phyloP scores from a whole-genome alignment of 2,329 filamentous ascomycete genomes.

The Trichoderma harzianum region DNA sequence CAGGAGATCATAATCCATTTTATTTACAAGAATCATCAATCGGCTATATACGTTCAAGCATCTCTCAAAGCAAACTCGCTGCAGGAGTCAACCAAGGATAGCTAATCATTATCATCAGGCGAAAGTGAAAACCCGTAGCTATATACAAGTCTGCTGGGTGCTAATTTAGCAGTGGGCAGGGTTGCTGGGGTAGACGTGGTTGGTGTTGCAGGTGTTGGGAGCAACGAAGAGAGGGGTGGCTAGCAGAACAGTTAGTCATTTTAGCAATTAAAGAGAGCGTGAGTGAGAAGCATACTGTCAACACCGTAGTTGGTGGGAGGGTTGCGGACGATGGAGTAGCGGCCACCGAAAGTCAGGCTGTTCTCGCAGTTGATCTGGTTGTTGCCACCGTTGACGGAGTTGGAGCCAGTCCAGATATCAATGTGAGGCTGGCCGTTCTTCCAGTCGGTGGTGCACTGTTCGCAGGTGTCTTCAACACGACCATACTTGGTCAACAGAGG shows the following conservation, averaged over 20 bases:
- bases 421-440: conserved; percentile 22
- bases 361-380: conserved; percentile 25
- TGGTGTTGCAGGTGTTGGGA: conserved; percentile 25
- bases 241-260: background rate
- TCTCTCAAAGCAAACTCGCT: background rate
- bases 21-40: background rate
- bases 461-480: conserved; percentile 23
- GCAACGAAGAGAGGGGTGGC: conserved; percentile 22
- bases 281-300: conserved; percentile 17
- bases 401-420: conserved; percentile 24
- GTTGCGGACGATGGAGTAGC: conserved; percentile 24
- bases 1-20: background rate
- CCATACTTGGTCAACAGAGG: conserved; percentile 25
- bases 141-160: background rate
- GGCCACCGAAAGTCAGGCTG: conserved; percentile 21
- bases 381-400: conserved; percentile 21
- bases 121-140: background rate
- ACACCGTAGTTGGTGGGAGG: conserved; percentile 24
- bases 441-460: conserved; percentile 20
- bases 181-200: conserved; percentile 24
- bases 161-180: conserved; percentile 22
- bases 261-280: background rate
- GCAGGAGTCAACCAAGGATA: background rate
- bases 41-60: conserved; percentile 6
- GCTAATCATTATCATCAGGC: background rate